phyloP scores from a whole-genome alignment of 179 eudicot genomes.

The Actinidia arguta region DNA sequence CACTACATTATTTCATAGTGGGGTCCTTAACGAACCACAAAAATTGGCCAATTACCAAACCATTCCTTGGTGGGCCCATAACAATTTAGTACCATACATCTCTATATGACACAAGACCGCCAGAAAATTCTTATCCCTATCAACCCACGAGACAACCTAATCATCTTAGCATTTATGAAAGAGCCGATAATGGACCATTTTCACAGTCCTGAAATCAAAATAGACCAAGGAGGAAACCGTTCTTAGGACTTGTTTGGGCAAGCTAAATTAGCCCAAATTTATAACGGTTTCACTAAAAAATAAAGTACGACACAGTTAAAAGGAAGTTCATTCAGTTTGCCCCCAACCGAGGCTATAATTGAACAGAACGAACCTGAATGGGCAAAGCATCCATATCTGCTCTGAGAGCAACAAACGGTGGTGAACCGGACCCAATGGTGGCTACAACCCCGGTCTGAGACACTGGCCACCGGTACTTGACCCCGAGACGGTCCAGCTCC shows the following conservation, averaged over 20 bases:
- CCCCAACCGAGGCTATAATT: too few relatives aligned
- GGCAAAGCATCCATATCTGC: constrained; percentile 65
- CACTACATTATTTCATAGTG: not conserved
- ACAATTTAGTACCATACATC: not conserved
- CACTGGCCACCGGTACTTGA: constrained; percentile 46
- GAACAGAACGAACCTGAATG: constrained; percentile 36
- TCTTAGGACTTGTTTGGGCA: too few relatives aligned
- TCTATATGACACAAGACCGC: not conserved
- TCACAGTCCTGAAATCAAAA: not conserved
- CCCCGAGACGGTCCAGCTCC: constrained; percentile 43
- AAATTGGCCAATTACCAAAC: not conserved
- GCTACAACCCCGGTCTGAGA: constrained; percentile 52
- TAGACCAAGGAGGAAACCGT: not conserved
- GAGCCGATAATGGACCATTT: not conserved
- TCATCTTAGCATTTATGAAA: not conserved
- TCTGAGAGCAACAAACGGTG: constrained; percentile 56
- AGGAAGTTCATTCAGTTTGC: not conserved
- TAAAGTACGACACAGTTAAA: not conserved
- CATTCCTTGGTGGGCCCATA: constrained; percentile 8
- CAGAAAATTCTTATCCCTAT: not conserved
- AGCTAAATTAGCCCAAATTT: too few relatives aligned
- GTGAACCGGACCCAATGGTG: constrained; percentile 43
- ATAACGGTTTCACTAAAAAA: not conserved
- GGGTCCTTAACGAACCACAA: too few relatives aligned
- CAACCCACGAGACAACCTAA: not conserved